Evolutionary conservation across 306 rosid species (phyloP), one percentile per base, ranked within the genome.

Genomic region (Glycine latifolia): DNA sequence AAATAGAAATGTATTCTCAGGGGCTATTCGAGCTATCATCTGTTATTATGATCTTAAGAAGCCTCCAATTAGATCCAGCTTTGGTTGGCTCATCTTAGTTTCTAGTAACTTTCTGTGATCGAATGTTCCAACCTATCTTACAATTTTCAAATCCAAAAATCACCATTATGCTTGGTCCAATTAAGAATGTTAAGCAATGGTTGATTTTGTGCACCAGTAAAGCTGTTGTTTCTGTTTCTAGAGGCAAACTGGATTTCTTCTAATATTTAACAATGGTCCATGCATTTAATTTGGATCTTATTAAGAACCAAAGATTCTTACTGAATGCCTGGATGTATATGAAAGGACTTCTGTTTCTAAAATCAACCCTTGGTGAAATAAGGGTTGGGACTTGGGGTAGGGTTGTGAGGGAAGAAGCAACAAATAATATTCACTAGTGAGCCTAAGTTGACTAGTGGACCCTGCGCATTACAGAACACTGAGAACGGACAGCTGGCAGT

Each of bases 61-160:
- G 5, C 60, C 60, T 54, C 56, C 56, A 52, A 26, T 26, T 26
- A 26, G 31, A 2, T 26, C 31, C 31, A 26, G 59, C 16, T 53
- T 53, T 53, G 59, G 59, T 53, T 55, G 26, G 31, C 15, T 55
- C 2, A 10, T 55, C 7, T 55, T 55, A 55, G 15, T 55, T 55
- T 55, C 61, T 15, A 55, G 61, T 10, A 55, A 54, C 20, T 14
- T 54, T n/a, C 20, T 54, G 60, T 14, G 14, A 26, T 26, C 8
- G 3, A 54, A 6, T n/a, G 9, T 55, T 55, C 15, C 31, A 2
- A 16, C 63, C 63, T 60, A 60, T 60, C 43, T 58, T 58, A n/a
- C 44, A 14, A 59, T 58, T 58, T 71, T 71, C 65, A 48, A 35
- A 60, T 20, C 65, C 55, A n/a, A 43, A 46, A 80, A 26, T 80